These are phyloP conservation scores for Platanthera zijinensis DNA, from an alignment of 106 monocot genomes.

Conservation along the genomic window DNA sequence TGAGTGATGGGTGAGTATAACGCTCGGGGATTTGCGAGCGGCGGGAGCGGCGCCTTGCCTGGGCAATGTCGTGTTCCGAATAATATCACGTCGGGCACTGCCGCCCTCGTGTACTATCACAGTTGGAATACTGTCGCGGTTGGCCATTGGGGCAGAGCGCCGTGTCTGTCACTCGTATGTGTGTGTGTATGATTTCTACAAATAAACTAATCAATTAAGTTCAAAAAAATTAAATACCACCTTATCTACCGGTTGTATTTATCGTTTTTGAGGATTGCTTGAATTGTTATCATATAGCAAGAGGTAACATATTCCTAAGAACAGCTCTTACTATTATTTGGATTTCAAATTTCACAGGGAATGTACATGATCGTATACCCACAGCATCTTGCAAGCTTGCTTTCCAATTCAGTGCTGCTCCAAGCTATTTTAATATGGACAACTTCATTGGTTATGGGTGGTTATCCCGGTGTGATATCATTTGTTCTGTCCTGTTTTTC, in stretches of 20 bases:
- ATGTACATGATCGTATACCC: constrained; percentile 84
- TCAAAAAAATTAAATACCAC: not conserved
- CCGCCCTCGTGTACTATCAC: too few relatives aligned
- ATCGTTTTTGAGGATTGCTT: not conserved
- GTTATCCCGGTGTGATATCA: constrained; percentile 50
- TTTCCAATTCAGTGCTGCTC: constrained; percentile 79
- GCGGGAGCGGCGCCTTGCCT: too few relatives aligned
- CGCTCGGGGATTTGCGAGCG: too few relatives aligned
- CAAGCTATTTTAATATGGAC: constrained; percentile 79
- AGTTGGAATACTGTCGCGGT: too few relatives aligned
- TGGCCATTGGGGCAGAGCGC: too few relatives aligned
- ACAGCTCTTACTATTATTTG: not conserved
- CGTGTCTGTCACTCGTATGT: too few relatives aligned
- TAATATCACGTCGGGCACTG: too few relatives aligned
- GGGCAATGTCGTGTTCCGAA: too few relatives aligned
- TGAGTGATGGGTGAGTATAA: too few relatives aligned
- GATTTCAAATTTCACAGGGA: constrained; percentile 48
- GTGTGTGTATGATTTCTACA: too few relatives aligned
- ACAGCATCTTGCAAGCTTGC: constrained; percentile 57
- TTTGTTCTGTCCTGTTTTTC: constrained; percentile 58
- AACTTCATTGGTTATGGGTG: constrained; percentile 72
- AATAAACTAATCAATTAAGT: not conserved
- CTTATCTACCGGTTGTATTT: not conserved
- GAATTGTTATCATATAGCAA: too few relatives aligned
- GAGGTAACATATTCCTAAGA: too few relatives aligned